Evolutionary conservation across 2,329 filamentous ascomycete species (phyloP).

Genomic region (Trichophyton schoenleinii): DNA sequence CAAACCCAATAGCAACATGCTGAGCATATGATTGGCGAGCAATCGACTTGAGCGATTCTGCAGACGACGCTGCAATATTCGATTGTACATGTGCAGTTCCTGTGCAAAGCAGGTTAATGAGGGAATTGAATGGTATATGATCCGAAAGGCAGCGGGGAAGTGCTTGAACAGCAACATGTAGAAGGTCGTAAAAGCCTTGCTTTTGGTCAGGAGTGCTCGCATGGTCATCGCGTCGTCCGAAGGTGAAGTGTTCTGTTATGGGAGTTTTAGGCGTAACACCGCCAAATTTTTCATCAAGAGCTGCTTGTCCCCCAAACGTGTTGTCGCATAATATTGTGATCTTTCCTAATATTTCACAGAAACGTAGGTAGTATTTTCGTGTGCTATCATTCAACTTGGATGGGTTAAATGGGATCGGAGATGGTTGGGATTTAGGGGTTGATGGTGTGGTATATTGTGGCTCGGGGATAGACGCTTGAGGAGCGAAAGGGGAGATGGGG

Average conservation of each 20-base stretch:
- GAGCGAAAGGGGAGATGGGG: constrained; percentile 8
- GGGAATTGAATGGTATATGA: constrained; percentile 80
- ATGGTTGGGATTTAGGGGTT: constrained; percentile 23
- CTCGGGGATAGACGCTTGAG: neutral
- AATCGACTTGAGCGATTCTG: constrained; percentile 87
- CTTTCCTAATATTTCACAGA: constrained; percentile 89
- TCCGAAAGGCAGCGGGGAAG: constrained; percentile 84
- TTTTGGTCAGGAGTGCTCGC: constrained; percentile 64
- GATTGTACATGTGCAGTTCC: constrained; percentile 90
- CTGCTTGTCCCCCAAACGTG: constrained; percentile 90
- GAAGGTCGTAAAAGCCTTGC: constrained; percentile 86
- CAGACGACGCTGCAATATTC: constrained; percentile 84
- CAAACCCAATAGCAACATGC: constrained; percentile 91
- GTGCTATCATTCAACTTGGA: constrained; percentile 58
- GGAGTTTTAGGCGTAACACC: constrained; percentile 84
- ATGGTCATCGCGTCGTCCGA: constrained; percentile 70
- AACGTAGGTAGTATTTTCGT: constrained; percentile 74
- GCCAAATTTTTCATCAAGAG: constrained; percentile 87
- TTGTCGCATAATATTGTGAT: constrained; percentile 96
- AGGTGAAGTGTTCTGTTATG: constrained; percentile 86
- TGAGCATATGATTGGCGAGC: constrained; percentile 86
- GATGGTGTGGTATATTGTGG: constrained; percentile 27
- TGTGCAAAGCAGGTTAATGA: constrained; percentile 91
- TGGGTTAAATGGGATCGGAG: constrained; percentile 43
- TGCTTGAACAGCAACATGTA: constrained; percentile 91